These are phyloP conservation scores for Starmerella davenportii DNA, from an alignment of 805 yeast genomes.

Conservation along the genomic window DNA sequence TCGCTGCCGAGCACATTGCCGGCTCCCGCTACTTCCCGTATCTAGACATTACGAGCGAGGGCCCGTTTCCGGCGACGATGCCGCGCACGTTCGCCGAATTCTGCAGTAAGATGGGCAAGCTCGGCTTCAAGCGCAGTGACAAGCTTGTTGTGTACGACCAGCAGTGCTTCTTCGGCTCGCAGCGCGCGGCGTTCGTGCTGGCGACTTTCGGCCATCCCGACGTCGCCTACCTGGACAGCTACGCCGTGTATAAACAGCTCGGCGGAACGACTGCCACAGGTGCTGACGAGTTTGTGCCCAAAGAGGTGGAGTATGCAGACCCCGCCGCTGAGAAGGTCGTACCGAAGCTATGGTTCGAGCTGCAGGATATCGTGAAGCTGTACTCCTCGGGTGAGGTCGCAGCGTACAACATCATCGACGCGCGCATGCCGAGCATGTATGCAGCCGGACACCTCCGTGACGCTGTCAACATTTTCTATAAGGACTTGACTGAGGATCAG, in stretches of 20 bases:
- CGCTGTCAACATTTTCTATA: slow-evolving; percentile 20
- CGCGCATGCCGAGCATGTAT: slow-evolving; percentile 34
- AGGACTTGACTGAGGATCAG: slow-evolving; percentile 22
- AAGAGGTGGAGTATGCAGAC: slow-evolving; percentile 14
- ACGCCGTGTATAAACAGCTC: slow-evolving; percentile 30
- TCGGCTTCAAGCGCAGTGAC: slow-evolving; percentile 29
- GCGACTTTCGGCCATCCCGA: slow-evolving; percentile 57
- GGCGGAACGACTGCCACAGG: slow-evolving; percentile 32
- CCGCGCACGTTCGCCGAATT: slow-evolving; percentile 41
- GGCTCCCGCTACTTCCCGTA: slow-evolving; percentile 61
- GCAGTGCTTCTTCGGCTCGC: slow-evolving; percentile 68
- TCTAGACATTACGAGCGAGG: slow-evolving; percentile 45
- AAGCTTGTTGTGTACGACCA: slow-evolving; percentile 67
- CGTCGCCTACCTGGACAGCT: slow-evolving; percentile 57
- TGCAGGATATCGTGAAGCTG: slow-evolving; percentile 45
- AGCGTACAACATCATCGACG: slow-evolving; percentile 51
- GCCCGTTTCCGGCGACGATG: slow-evolving; percentile 79
- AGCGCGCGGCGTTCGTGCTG: slow-evolving; percentile 86
- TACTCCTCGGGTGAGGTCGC: slow-evolving; percentile 29
- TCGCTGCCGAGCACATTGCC: slow-evolving; percentile 39
- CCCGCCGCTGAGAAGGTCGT: slow-evolving; percentile 17
- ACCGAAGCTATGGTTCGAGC: slow-evolving; percentile 26
- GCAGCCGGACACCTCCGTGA: slow-evolving; percentile 45
- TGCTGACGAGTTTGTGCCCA: slow-evolving; percentile 8
- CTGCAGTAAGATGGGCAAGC: slow-evolving; percentile 25